Evolutionary conservation across 2,329 filamentous ascomycete genomes (phyloP), one percentile per base, ranked within the genome.

Genomic region (Septoria linicola): DNA sequence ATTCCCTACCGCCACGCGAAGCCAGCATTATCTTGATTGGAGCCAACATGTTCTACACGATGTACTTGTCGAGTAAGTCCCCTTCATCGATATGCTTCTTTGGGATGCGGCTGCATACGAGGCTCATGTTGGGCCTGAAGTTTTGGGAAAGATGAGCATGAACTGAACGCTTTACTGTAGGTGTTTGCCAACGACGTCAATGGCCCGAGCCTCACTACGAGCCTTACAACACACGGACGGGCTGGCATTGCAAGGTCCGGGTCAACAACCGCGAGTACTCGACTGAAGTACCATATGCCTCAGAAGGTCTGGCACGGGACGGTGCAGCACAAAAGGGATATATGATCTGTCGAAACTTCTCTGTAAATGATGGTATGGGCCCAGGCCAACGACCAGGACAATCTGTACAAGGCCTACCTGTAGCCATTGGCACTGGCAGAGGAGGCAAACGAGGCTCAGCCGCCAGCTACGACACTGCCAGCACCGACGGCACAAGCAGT

Each of bases 181-280:
- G 90, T 75, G 85, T 96, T 67, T 97, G 92, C 80, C 87, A 88
- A 70, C 89, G 92, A 64, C 89, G 92, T 71, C 88, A 89, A 73
- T 97, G 92, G 92, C 84, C 83, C 62, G 89, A 95, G 70, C 92
- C 92, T 65, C 80, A 83, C 69, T 97, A 95, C 79, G 87, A 93
- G 73, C 85, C 85, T 66, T 89, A 87, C 78, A 81, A 80, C 62
- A 84, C 84, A 65, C 74, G 79, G 59, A 81, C 77, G 63, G 91
- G 91, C 68, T 95, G 86, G 72, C 89, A 87, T 53, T 96, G 91
- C 76, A 85, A 90, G 52, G 92, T 96, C 51, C 82, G 93, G 58
- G 92, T 97, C 69, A 96, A 97, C 76, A 95, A 95, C 63, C 87
- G 92, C 67, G 89, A 96, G 76, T 97, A 96, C 75, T 89, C 91